Conservation (phyloP, 192 early-diverging fungal genomes). For the Physocladia obscura region DNA sequence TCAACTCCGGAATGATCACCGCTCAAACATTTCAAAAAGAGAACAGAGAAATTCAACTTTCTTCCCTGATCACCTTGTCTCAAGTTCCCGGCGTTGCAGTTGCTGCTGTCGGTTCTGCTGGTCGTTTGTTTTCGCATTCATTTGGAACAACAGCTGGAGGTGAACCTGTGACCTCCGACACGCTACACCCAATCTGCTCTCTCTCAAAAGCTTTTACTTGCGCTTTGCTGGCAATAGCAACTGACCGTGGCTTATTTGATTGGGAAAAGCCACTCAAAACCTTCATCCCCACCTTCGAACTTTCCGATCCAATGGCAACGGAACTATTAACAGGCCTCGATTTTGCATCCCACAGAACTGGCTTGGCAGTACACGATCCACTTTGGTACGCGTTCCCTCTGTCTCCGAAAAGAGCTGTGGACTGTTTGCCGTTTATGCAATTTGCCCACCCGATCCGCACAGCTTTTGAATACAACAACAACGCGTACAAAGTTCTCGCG, state of each 20-base stretch:
- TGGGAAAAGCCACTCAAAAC: too few species aligned
- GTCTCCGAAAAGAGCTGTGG: background rate
- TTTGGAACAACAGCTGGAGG: background rate
- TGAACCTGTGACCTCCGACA: background rate
- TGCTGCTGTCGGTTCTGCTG: background rate
- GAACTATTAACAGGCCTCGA: too few species aligned
- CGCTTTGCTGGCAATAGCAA: background rate
- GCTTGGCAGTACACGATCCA: constrained; percentile 8
- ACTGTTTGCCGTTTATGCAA: background rate
- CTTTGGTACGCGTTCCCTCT: constrained; percentile 1
- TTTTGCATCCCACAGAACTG: too few species aligned
- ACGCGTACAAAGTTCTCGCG: constrained; percentile 13
- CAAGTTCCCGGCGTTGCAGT: background rate
- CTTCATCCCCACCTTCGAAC: too few species aligned
- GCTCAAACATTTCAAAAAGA: too few species aligned
- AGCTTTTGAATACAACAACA: background rate
- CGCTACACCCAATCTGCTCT: constrained; percentile 8
- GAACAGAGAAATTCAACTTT: too few species aligned
- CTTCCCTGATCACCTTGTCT: too few species aligned
- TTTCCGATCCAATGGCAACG: too few species aligned
- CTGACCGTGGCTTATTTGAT: too few species aligned
- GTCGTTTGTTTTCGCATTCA: background rate
- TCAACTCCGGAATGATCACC: too few species aligned
- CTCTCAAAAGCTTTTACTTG: constrained; percentile 1
- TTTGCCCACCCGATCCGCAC: background rate